A percentile compares a stretch with the other conserved stretches of the same genome.
Conservation (phyloP, 1,284 basidiomycete genomes). For the Ceraceosorus guamensis region DNA sequence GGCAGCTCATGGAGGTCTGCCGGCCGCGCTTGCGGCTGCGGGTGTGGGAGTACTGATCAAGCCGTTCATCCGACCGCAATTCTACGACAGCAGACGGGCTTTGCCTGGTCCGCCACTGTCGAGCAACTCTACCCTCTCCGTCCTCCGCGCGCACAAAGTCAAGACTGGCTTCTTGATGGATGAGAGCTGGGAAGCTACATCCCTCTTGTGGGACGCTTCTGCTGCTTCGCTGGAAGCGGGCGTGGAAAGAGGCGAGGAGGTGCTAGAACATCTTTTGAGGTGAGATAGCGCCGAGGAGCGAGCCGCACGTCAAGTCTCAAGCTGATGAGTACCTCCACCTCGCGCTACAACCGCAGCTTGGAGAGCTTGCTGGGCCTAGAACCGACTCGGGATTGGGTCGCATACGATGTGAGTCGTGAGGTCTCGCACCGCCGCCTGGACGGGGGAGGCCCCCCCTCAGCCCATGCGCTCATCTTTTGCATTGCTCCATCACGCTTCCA, state of each 20-base stretch:
- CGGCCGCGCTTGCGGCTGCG: conserved; percentile 63
- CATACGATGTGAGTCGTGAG: conserved; percentile 60
- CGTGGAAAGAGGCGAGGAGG: conserved; percentile 20
- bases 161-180: conserved; percentile 65
- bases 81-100: conserved; percentile 65
- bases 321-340: conserved; percentile 15
- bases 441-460: too few species aligned
- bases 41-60: conserved; percentile 67
- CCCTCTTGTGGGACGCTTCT: conserved; percentile 63
- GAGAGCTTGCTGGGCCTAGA: conserved; percentile 59
- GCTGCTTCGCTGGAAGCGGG: conserved; percentile 55
- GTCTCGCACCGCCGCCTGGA: conserved; percentile 17
- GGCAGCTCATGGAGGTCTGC: conserved; percentile 59
- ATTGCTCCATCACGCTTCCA: not conserved
- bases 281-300: conserved; percentile 52
- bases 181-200: conserved; percentile 59
- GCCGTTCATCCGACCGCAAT: conserved; percentile 58
- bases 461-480: not conserved
- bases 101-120: conserved; percentile 69
- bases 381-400: conserved; percentile 58
- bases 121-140: conserved; percentile 59
- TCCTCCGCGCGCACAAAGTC: conserved; percentile 62
- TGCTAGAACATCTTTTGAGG: too few species aligned
- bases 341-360: conserved; percentile 51
- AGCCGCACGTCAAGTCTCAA: conserved; percentile 59